Evolutionary conservation across 2,329 filamentous ascomycete species (phyloP), one percentile per base, ranked within the genome.

Genomic region (Pyrenochaeta sp.): DNA sequence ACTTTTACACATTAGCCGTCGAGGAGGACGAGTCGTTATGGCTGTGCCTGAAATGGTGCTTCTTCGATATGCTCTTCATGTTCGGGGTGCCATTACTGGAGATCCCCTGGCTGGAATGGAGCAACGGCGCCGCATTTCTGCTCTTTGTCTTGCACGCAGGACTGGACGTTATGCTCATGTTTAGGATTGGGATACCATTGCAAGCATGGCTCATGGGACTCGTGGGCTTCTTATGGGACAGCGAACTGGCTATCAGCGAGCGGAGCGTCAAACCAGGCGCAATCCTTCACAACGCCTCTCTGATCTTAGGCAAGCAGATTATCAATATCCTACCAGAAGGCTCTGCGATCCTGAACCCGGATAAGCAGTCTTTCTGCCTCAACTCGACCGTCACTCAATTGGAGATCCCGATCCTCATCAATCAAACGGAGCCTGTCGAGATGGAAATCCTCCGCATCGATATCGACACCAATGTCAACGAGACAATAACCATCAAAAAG

Each of bases 321-420:
- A 94, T 99, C 78, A 95, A 99, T 75, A 97, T 99, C 72, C 83
- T 99, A 54, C 95, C 95, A 1, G 95, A 99, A 82, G 96, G 96
- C 19, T 95, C 93, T 48, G 95, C 93, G 13, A 84, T 93, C 48
- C 83, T 99, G 62, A 99, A 99, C 72, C 92, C 93, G 0, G 86
- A 93, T 46, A 85, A 87, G 56, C 81, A 84, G n/a, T 86, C 93
- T 0, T 95, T 95, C 77, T 99, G 95, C 77, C 80, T 99, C 47
- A 89, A 90, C 56, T 81, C 83, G 43, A 81, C 85, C 24, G 87
- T 84, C 57, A 83, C 84, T 30, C 81, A 85, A 8, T 85, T 89
- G 39, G 83, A 85, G 50, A 81, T 99, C 30, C 95, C 94, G 1
- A 91, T 99, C 45, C 90, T 89, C 72, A 93, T 99, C 81, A 99